Base-by-base conservation (phyloP, 345 rosid species). In the Lepidium sativum region DNA sequence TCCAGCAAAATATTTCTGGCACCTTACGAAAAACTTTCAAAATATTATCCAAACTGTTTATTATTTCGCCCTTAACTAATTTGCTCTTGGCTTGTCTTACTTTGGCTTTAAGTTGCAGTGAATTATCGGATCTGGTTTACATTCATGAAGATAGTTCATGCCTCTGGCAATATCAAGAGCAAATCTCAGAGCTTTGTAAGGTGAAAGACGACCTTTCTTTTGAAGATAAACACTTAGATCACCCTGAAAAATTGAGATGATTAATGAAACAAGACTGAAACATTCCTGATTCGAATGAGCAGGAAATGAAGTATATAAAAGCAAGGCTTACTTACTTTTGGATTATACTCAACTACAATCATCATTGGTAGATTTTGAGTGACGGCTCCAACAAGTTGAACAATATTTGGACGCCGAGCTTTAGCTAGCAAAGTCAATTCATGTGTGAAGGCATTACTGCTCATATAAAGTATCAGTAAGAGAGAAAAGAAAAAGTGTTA, bases 1-100 rank as follows among this genome's bases (percentile, higher is more conserved):
- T 90, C 99, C 83, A 88, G 88, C 92, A 90, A 88, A 85, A 94
- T 81, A 84, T 94, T 90, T 88, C 99, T 94, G 99, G 84, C 92
- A 94, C 97, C 99, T 94, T 94, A 86, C 84, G 76, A 79, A 86
- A 81, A 73, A 83, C 82, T 79, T 85, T 79, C 81, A 80, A 57
- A 72, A 72, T 63, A 72, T 72, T 65, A 72, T 64, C 65, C 39
- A 64, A 64, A 64, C 75, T 49, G 70, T 56, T 64, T 54, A 2
- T 34, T 41, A 63, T 8, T 40, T 15, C 3, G 0, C 12, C 8
- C 8, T 39, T 55, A 49, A 57, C 39, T 57, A 51, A 58, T n/a
- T 32, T 50, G 33, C 23, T 63, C 60, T 71, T 57, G 38, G 68
- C 50, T 61, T 80, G 73, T 75, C 97, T 81, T 90, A 94, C 97